A percentile compares a stretch with the other conserved stretches of the same genome.
Evolutionary conservation across 805 yeast genomes (phyloP).

Genomic region (Saturnispora sekii): DNA sequence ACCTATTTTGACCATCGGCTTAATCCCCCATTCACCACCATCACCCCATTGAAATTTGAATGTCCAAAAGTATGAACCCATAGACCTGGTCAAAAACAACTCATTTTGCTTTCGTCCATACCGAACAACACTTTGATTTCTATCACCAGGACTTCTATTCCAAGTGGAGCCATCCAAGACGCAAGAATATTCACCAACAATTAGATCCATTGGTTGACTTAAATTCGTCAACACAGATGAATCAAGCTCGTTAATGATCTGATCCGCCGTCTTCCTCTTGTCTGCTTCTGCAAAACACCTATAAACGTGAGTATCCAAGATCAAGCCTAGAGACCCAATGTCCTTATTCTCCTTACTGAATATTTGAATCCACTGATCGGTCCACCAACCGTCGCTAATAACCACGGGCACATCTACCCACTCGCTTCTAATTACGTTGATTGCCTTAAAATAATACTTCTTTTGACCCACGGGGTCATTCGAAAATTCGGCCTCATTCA

Average conservation of each 20-base stretch:
- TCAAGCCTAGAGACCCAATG: slow-evolving; percentile 43
- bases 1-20: slow-evolving; percentile 61
- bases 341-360: slow-evolving; percentile 32
- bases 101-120: slow-evolving; percentile 52
- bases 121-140: slow-evolving; percentile 46
- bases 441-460: slow-evolving; percentile 57
- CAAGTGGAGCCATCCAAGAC: slow-evolving; percentile 73
- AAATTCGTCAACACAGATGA: slow-evolving; percentile 40
- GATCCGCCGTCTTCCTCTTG: slow-evolving; percentile 51
- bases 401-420: slow-evolving; percentile 57
- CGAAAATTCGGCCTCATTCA: slow-evolving; percentile 71
- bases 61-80: slow-evolving; percentile 88
- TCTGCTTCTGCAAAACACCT: slow-evolving; percentile 78
- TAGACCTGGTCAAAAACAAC: slow-evolving; percentile 43
- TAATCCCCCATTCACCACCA: slow-evolving; percentile 96
- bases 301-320: slow-evolving; percentile 79
- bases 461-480: slow-evolving; percentile 43
- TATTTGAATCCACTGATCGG: slow-evolving; percentile 68
- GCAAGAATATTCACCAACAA: slow-evolving; percentile 88
- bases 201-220: slow-evolving; percentile 43
- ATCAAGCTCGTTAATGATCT: slow-evolving; percentile 50
- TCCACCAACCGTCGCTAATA: slow-evolving; percentile 93
- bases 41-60: slow-evolving; percentile 77
- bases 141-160: slow-evolving; percentile 36
- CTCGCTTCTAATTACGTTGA: slow-evolving; percentile 44